Conservation (phyloP, 805 yeast genomes). For the Saccharomycopsis schoenii region DNA sequence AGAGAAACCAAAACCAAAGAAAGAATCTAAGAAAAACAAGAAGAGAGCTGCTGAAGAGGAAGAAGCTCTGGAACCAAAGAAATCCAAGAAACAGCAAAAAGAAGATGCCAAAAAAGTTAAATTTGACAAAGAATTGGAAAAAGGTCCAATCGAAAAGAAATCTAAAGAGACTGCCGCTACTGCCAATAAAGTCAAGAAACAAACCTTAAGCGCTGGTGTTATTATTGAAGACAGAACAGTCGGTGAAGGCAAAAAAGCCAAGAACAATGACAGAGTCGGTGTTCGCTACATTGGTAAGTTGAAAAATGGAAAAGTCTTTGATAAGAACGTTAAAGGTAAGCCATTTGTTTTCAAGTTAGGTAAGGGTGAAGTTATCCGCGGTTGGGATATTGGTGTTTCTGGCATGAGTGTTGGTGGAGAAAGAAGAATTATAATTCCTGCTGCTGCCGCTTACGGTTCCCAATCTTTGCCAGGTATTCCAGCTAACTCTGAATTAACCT, state of each 20-base stretch:
- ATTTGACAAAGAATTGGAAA: constrained; percentile 84
- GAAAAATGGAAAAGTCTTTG: constrained; percentile 92
- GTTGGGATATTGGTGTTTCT: constrained; percentile 97
- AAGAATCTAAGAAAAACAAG: constrained; percentile 16
- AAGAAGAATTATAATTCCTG: constrained; percentile 93
- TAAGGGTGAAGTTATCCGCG: constrained; percentile 96
- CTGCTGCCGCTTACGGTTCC: constrained; percentile 94
- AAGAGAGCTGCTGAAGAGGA: constrained; percentile 38
- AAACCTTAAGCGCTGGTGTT: constrained; percentile 87
- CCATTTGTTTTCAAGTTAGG: constrained; percentile 90
- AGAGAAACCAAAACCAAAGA: constrained; percentile 27
- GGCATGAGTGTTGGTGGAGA: constrained; percentile 99
- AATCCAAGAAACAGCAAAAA: constrained; percentile 23
- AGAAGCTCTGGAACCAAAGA: constrained; percentile 21
- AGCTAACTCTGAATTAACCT: constrained; percentile 91
- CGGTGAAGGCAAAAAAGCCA: constrained; percentile 85
- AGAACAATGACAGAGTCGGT: constrained; percentile 83
- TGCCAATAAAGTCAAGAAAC: constrained; percentile 52
- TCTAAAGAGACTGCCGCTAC: constrained; percentile 20
- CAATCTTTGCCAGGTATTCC: constrained; percentile 95
- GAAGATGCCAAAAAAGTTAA: constrained; percentile 39
- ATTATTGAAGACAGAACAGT: constrained; percentile 82
- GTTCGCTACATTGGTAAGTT: constrained; percentile 97
- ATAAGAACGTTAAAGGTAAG: constrained; percentile 94
- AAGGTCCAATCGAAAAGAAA: constrained; percentile 64